These are phyloP conservation scores for Pichia sp. DNA, from an alignment of 1,139 yeast genomes.

Conservation along the genomic window DNA sequence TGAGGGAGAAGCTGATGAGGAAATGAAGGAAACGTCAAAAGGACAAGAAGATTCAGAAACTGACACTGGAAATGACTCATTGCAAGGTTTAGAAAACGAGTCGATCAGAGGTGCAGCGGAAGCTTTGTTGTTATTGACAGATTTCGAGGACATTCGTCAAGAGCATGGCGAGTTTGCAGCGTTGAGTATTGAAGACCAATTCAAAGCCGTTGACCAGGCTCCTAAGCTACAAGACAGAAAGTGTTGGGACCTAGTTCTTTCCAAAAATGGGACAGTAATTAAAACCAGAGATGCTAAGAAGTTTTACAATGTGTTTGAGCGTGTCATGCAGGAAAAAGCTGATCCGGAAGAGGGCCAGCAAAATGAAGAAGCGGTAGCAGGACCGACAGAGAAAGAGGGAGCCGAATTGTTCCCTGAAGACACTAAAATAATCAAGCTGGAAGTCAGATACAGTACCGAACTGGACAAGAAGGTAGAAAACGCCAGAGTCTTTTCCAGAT, in stretches of 20 bases:
- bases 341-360: not conserved
- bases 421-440: slow-evolving; percentile 6
- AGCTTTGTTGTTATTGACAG: slow-evolving; percentile 32
- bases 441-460: slow-evolving; percentile 47
- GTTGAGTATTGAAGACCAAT: slow-evolving; percentile 12
- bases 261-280: slow-evolving; percentile 6
- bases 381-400: not conserved
- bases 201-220: slow-evolving; percentile 29
- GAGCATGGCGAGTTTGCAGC: slow-evolving; percentile 17
- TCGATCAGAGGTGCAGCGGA: slow-evolving; percentile 29
- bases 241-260: slow-evolving; percentile 19
- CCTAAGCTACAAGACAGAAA: slow-evolving; percentile 13
- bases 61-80: not conserved
- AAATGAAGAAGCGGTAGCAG: too few relatives aligned
- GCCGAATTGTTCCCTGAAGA: slow-evolving; percentile 5
- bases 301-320: slow-evolving; percentile 5
- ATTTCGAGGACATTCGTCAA: slow-evolving; percentile 10
- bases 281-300: slow-evolving; percentile 12
- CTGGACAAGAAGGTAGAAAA: slow-evolving; percentile 56
- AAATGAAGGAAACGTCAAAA: not conserved
- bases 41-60: not conserved
- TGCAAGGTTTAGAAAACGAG: slow-evolving; percentile 1
- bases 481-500: slow-evolving; percentile 58
- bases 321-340: not conserved
- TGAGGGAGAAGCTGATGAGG: too few relatives aligned